Percentiles rank a stretch among this genome's conserved stretches.
phyloP scores from a whole-genome alignment of 179 eudicot species.

The Heliamphora pulchella region DNA sequence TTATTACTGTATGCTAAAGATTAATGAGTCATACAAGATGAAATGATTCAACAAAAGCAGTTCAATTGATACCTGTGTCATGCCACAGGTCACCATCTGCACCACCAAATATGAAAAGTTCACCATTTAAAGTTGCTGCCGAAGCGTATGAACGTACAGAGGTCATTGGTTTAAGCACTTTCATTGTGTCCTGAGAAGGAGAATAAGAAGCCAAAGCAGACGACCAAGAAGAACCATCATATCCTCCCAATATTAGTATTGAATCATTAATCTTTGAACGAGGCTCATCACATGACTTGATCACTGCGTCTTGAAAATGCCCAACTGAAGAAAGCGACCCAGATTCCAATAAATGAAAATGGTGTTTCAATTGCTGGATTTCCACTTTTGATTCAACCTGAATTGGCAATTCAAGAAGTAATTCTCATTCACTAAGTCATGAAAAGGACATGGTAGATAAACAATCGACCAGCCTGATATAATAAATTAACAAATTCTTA shows the following conservation, averaged over 20 bases:
- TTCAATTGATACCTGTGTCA: slow-evolving; percentile 46
- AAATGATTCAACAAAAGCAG: not conserved
- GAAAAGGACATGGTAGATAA: not conserved
- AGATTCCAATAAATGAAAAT: slow-evolving; percentile 28
- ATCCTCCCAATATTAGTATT: slow-evolving; percentile 52
- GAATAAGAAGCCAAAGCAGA: slow-evolving; percentile 43
- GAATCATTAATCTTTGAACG: slow-evolving; percentile 19
- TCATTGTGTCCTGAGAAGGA: slow-evolving; percentile 37
- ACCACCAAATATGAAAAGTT: slow-evolving; percentile 61
- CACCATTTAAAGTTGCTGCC: slow-evolving; percentile 40
- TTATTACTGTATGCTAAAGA: not conserved
- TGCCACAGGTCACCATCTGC: slow-evolving; percentile 34
- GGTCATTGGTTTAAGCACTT: slow-evolving; percentile 39
- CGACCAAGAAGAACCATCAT: slow-evolving; percentile 56
- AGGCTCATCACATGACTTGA: slow-evolving; percentile 20
- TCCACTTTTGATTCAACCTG: slow-evolving; percentile 46
- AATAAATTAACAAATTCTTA: not conserved
- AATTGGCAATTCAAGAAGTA: slow-evolving; percentile 7
- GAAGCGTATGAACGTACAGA: slow-evolving; percentile 42
- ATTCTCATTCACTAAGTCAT: slow-evolving; percentile 4
- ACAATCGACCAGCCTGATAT: not conserved
- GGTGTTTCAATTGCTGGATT: slow-evolving; percentile 33
- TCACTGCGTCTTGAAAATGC: slow-evolving; percentile 17
- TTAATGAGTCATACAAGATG: not conserved
- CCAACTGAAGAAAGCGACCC: slow-evolving; percentile 14